Evolutionary conservation across 805 yeast genomes (phyloP).

Genomic region (Komagataella populi): DNA sequence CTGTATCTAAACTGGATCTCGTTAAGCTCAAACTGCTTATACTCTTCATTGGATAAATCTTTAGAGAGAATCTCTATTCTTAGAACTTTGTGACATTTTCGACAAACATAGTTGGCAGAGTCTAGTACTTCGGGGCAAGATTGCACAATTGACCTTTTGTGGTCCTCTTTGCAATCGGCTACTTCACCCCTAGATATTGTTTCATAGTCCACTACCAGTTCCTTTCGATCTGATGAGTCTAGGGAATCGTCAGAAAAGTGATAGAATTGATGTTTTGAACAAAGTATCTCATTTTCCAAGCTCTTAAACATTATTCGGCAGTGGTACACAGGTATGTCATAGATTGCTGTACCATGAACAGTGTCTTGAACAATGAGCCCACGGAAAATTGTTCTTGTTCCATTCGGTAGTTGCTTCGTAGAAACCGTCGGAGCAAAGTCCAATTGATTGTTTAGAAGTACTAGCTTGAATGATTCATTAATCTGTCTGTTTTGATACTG

Average conservation of each 20-base stretch:
- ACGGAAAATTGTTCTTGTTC: not conserved
- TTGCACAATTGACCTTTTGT: conserved; percentile 1
- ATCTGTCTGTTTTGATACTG: conserved; percentile 5
- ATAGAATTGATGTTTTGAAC: conserved; percentile 2
- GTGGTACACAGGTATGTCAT: not conserved
- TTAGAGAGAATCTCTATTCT: conserved; percentile 31
- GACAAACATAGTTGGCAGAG: conserved; percentile 31
- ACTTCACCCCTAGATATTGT: not conserved
- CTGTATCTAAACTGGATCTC: conserved; percentile 39
- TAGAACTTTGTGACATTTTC: conserved; percentile 29
- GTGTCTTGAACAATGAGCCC: not conserved
- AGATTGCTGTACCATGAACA: conserved; percentile 1
- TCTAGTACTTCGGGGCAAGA: conserved; percentile 26
- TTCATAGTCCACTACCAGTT: conserved; percentile 3
- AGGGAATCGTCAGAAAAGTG: conserved; percentile 3
- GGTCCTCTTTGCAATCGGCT: not conserved
- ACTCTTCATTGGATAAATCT: conserved; percentile 34
- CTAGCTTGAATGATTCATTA: conserved; percentile 10
- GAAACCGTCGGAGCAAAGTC: conserved; percentile 6
- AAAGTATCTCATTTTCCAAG: not conserved
- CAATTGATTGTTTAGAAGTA: conserved; percentile 22
- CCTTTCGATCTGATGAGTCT: conserved; percentile 2
- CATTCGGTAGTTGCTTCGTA: not conserved
- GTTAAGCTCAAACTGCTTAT: conserved; percentile 29
- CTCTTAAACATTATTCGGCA: not conserved